Percentiles rank a stretch among this genome's conserved stretches.
phyloP scores from a whole-genome alignment of 108 stramenopile genomes.

The Cyclotella choctawhatcheeana region DNA sequence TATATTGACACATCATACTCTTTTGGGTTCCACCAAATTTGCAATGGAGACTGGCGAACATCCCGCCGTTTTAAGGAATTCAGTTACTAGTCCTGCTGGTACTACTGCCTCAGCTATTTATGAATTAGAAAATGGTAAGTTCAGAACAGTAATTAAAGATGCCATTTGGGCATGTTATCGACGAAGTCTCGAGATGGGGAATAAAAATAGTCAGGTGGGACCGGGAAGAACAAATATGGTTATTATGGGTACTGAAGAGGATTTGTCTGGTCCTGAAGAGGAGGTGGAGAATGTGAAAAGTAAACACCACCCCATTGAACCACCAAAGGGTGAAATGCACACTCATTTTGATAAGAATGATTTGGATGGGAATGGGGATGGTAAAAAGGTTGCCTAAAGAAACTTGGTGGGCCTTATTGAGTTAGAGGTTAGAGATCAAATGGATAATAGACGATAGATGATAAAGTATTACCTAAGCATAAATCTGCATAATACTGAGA shows the following conservation, averaged over 20 bases:
- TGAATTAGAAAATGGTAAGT: constrained; percentile 91
- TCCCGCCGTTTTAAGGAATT: constrained; percentile 85
- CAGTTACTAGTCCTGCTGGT: constrained; percentile 92
- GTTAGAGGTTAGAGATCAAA: too few relatives aligned
- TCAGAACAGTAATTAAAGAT: constrained; percentile 89
- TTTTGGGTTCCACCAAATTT: constrained; percentile 83
- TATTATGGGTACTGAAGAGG: constrained; percentile 6
- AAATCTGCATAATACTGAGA: too few relatives aligned
- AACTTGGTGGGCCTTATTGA: background rate
- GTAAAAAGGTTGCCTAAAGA: background rate
- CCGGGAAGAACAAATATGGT: constrained; percentile 49
- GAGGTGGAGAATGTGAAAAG: constrained; percentile 5
- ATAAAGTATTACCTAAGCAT: too few relatives aligned
- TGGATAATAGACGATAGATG: too few relatives aligned
- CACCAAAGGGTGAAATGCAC: constrained; percentile 45
- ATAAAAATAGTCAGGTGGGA: constrained; percentile 66
- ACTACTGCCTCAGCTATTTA: constrained; percentile 94
- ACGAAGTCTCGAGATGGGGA: constrained; percentile 84
- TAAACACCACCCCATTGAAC: constrained; percentile 43
- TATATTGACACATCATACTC: constrained; percentile 76
- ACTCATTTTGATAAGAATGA: constrained; percentile 4
- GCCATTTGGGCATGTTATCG: constrained; percentile 93
- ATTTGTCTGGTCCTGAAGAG: background rate
- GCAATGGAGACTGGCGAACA: constrained; percentile 88
- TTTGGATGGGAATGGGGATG: constrained; percentile 4